Evolutionary conservation across 116 monocot genomes (phyloP).

Genomic region (Trichopus zeylanicus): DNA sequence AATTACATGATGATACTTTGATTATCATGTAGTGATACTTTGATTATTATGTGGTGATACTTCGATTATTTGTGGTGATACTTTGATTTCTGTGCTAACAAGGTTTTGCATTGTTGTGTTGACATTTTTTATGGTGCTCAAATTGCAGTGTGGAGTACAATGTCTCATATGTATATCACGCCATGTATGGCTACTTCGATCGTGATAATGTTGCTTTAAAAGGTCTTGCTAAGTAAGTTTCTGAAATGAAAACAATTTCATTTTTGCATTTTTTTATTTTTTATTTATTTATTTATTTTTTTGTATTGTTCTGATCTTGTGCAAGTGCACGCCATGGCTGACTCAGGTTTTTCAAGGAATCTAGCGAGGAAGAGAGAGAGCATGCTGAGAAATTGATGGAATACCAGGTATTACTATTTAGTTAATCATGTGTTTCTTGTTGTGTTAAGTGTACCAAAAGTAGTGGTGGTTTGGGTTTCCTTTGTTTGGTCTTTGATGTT

Average conservation of each 20-base stretch:
- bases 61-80: not conserved
- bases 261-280: not conserved
- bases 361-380: slow-evolving; percentile 59
- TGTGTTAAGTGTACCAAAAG: not conserved
- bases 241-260: not conserved
- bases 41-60: not conserved
- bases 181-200: slow-evolving; percentile 86
- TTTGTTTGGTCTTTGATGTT: not conserved
- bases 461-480: not conserved
- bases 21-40: not conserved
- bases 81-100: no score
- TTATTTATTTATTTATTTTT: not conserved
- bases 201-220: slow-evolving; percentile 78
- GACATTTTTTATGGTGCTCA: not conserved
- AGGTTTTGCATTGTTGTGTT: no score
- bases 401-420: slow-evolving; percentile 72
- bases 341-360: slow-evolving; percentile 68
- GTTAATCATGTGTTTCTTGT: not conserved
- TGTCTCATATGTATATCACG: slow-evolving; percentile 84
- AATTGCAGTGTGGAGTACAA: slow-evolving; percentile 83
- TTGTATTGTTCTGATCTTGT: not conserved
- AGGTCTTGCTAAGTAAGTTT: slow-evolving; percentile 75
- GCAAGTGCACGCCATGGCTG: not conserved
- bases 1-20: not conserved
- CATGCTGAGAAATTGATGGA: slow-evolving; percentile 88